Evolutionary conservation across 495 filamentous ascomycete genomes (phyloP).

Genomic region (Xylaria castorea): DNA sequence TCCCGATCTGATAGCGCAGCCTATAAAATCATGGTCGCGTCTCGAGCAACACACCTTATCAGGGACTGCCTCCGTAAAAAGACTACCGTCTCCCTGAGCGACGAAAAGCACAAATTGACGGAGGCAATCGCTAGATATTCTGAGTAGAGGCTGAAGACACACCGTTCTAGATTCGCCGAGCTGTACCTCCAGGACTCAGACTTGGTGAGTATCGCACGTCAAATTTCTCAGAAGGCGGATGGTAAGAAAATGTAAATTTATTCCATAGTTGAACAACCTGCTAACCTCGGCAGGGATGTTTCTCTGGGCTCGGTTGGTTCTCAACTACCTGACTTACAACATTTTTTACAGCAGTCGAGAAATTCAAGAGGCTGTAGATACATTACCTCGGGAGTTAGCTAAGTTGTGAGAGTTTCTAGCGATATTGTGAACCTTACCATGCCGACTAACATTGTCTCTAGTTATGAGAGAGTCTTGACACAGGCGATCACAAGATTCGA

Average conservation of each 20-base stretch:
- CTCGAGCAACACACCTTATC: slow-evolving; percentile 10
- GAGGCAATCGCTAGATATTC: slow-evolving; percentile 35
- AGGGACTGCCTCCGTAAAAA: slow-evolving; percentile 25
- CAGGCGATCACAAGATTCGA: slow-evolving; percentile 35
- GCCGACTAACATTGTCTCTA: slow-evolving; percentile 3
- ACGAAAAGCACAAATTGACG: slow-evolving; percentile 37
- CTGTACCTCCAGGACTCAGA: slow-evolving; percentile 28
- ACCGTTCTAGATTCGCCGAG: slow-evolving; percentile 32
- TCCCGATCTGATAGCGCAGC: not conserved
- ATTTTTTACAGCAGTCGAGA: slow-evolving; percentile 40
- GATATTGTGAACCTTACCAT: not conserved
- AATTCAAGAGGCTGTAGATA: slow-evolving; percentile 32
- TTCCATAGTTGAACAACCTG: slow-evolving; percentile 7
- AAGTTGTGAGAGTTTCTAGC: slow-evolving; percentile 33
- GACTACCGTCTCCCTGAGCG: slow-evolving; percentile 34
- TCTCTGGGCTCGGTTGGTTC: slow-evolving; percentile 42
- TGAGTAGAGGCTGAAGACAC: slow-evolving; percentile 23
- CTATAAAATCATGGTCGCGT: slow-evolving; percentile 8
- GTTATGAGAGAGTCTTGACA: slow-evolving; percentile 38
- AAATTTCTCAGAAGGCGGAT: slow-evolving; percentile 35
- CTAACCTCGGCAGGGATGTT: slow-evolving; percentile 39
- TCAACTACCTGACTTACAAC: slow-evolving; percentile 41
- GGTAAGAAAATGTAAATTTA: slow-evolving; percentile 27
- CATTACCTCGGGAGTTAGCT: slow-evolving; percentile 33
- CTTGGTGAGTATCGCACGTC: slow-evolving; percentile 18